Base-by-base conservation (phyloP, 2,329 filamentous ascomycete species). In the Fusarium temperatum region DNA sequence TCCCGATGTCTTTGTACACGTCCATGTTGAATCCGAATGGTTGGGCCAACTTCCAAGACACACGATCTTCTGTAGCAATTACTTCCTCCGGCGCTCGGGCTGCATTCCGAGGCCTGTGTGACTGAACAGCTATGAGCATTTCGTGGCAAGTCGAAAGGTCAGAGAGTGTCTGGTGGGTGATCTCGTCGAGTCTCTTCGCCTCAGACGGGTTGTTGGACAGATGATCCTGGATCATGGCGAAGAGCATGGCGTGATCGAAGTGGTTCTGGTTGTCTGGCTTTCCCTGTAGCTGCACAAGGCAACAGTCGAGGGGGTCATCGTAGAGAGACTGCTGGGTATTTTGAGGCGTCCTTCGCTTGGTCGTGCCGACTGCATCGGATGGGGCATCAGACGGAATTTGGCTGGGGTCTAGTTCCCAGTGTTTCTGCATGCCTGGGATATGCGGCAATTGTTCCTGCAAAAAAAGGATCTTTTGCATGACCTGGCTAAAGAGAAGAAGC, bases 121-220 rank as follows among this genome's bases (percentile, higher is more conserved):
- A 20, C 0, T 2, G 47, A 0, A 61, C 36, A 0, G 28, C 28
- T 0, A 24, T 5, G 0, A 55, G 24, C 48, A 62, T 55, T 9
- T 62, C 38, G 6, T 62, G 48, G 0, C 38, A 36, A 0, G 38
- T 24, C 1, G 30, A 62, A 0, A 55, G 58, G 3, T 61, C 58
- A 1, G 58, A 55, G 14, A 61, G 47, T 1, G 1, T 2, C 20
- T 38, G 48, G 24, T 55, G 8, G 0, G 24, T 36, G 11, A 24
- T 24, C 10, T 61, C 38, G 2, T 55, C 58, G 0, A 61, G 30
- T 2, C 58, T 55, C 2, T 62, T 62, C 3, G 1, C 2, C 0
- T 42, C 26, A 0, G 48, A n/a, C 0, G 48, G 30, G 1, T 55
- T 55, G 0, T 8, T 44, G 0, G 38, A 55, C 2, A 55, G 0